Evolutionary conservation across 2,329 filamentous ascomycete genomes (phyloP).

Genomic region (Pseudomassariella vexata): DNA sequence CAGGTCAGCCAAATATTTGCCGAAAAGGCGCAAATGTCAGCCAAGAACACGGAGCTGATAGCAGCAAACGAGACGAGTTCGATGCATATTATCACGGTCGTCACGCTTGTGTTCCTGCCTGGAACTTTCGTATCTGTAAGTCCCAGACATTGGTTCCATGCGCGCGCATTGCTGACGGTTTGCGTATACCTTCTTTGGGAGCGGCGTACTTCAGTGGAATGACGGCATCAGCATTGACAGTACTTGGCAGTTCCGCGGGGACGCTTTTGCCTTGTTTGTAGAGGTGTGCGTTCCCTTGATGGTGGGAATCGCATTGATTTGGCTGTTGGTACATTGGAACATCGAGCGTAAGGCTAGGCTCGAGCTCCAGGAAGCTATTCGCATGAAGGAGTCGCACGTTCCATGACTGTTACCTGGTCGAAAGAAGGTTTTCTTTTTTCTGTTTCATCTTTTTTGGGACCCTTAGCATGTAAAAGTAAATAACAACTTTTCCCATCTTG

Average conservation of each 20-base stretch:
- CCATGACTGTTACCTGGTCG: too few relatives aligned
- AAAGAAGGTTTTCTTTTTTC: too few relatives aligned
- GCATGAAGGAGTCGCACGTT: too few relatives aligned
- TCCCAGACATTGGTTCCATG: background rate
- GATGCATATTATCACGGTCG: constrained; percentile 2
- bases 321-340: background rate
- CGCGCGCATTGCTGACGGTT: background rate
- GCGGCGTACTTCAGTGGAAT: constrained; percentile 4
- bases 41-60: background rate
- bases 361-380: too few relatives aligned
- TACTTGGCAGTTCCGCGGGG: constrained; percentile 1
- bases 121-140: constrained; percentile 6
- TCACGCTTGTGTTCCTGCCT: constrained; percentile 1
- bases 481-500: too few relatives aligned
- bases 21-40: background rate
- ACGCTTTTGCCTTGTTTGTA: constrained; percentile 1
- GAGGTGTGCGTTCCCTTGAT: background rate
- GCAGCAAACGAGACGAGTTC: constrained; percentile 2
- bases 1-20: constrained; percentile 1
- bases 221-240: constrained; percentile 1
- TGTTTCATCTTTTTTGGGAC: too few relatives aligned
- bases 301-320: too few relatives aligned
- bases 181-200: constrained; percentile 4
- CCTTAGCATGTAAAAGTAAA: too few relatives aligned
- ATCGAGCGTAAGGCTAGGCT: too few relatives aligned